A percentile compares a stretch with the other conserved stretches of the same genome.
phyloP scores from a whole-genome alignment of 768 basidiomycete species.

The Calocybe gangraenosa region DNA sequence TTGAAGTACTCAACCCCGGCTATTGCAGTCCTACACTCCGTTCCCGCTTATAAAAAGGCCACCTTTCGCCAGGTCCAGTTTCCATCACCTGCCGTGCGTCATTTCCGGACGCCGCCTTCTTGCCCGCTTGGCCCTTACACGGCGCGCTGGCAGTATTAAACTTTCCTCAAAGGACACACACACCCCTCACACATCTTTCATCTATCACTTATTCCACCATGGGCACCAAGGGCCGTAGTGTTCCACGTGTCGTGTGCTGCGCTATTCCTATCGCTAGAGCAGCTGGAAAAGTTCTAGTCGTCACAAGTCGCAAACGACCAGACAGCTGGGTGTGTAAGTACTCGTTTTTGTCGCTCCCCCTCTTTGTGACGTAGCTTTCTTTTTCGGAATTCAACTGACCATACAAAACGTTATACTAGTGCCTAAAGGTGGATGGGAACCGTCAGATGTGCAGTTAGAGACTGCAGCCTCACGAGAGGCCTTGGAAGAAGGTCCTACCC shows the following conservation, averaged over 20 bases:
- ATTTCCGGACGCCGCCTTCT: constrained; percentile 15
- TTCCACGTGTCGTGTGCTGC: constrained; percentile 86
- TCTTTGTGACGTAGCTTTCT: constrained; percentile 10
- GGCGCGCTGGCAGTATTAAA: neutral
- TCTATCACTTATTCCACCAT: constrained; percentile 21
- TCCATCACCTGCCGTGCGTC: constrained; percentile 21
- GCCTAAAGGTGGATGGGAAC: constrained; percentile 92
- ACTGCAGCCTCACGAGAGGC: constrained; percentile 89
- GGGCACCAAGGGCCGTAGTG: constrained; percentile 71
- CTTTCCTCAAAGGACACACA: neutral
- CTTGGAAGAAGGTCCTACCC: constrained; percentile 94
- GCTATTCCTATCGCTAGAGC: constrained; percentile 79
- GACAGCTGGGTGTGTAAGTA: constrained; percentile 87
- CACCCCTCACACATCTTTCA: neutral
- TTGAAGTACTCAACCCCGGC: no score
- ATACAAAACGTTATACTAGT: constrained; percentile 37
- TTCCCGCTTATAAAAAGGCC: constrained; percentile 6
- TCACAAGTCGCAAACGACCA: constrained; percentile 81
- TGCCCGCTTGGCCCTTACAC: constrained; percentile 17
- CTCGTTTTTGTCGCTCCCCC: constrained; percentile 4
- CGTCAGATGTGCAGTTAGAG: constrained; percentile 75
- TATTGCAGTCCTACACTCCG: no score
- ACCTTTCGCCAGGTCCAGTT: constrained; percentile 8
- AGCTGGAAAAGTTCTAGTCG: constrained; percentile 73
- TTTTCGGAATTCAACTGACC: constrained; percentile 10